A percentile compares a stretch with the other conserved stretches of the same genome.
phyloP scores from a whole-genome alignment of 2,329 filamentous ascomycete genomes.

The Coccinonectria pachysandricola region DNA sequence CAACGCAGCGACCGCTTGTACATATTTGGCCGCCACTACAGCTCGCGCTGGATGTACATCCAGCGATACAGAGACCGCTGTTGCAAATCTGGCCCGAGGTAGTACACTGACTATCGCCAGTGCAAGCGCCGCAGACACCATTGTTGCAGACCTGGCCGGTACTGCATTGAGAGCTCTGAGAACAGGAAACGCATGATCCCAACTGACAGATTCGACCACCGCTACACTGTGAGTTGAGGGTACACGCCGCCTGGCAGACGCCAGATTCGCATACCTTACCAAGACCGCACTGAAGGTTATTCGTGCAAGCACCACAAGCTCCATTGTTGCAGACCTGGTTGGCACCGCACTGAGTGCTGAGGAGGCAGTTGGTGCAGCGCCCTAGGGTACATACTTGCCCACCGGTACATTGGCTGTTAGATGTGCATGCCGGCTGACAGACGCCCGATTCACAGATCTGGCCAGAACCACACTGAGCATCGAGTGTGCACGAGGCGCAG shows the following conservation, averaged over 20 bases:
- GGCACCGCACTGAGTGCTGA: constrained; percentile 3
- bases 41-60: not conserved
- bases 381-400: constrained; percentile 4
- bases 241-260: constrained; percentile 4
- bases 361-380: constrained; percentile 4
- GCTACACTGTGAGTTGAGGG: constrained; percentile 3
- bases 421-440: constrained; percentile 4
- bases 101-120: constrained; percentile 1
- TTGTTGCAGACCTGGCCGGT: constrained; percentile 3
- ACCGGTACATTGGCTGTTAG: constrained; percentile 1
- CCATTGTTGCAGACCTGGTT: constrained; percentile 3
- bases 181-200: constrained; percentile 3
- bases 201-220: constrained; percentile 1
- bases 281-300: constrained; percentile 2
- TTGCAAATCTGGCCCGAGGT: not conserved
- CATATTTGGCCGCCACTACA: constrained; percentile 1
- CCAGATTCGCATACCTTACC: constrained; percentile 4
- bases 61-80: not conserved
- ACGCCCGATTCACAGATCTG: constrained; percentile 1
- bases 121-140: constrained; percentile 4
- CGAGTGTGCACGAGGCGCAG: not conserved
- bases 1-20: constrained; percentile 1
- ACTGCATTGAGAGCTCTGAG: constrained; percentile 2
- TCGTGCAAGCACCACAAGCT: constrained; percentile 1
- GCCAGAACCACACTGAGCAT: constrained; percentile 2